These are phyloP conservation scores for Kodamaea derodonti DNA, from an alignment of 1,139 yeast species.

Conservation along the genomic window DNA sequence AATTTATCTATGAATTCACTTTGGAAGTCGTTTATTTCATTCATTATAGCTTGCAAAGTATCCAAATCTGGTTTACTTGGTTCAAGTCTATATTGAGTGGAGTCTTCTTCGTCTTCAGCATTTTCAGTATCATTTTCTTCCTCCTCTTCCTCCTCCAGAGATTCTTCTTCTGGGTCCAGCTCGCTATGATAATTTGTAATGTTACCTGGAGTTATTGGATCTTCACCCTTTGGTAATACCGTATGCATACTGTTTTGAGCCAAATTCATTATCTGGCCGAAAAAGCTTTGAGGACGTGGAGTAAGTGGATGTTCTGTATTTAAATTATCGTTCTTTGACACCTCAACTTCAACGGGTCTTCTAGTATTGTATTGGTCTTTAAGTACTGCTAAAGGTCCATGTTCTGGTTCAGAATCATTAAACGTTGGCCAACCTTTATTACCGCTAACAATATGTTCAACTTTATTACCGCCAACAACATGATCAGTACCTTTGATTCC, in stretches of 20 bases:
- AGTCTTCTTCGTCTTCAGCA: background rate
- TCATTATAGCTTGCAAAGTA: constrained; percentile 19
- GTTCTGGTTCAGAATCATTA: constrained; percentile 9
- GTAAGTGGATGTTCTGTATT: background rate
- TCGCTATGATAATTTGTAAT: constrained; percentile 23
- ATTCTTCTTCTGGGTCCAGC: constrained; percentile 17
- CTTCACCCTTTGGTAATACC: constrained; percentile 12
- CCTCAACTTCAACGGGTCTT: constrained; percentile 15
- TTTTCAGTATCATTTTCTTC: constrained; percentile 4
- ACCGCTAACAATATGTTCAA: background rate
- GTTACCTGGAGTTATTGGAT: constrained; percentile 4
- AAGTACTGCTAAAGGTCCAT: constrained; percentile 29
- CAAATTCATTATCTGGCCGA: constrained; percentile 8
- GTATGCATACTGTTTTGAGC: constrained; percentile 20
- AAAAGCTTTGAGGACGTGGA: background rate
- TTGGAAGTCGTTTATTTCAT: constrained; percentile 33
- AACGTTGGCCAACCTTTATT: background rate
- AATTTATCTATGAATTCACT: constrained; percentile 25
- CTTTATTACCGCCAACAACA: background rate
- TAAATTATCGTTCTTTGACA: background rate
- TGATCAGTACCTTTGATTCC: background rate
- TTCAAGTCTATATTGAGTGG: constrained; percentile 3
- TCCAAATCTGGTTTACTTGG: constrained; percentile 2
- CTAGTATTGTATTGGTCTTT: constrained; percentile 28
- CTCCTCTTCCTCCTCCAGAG: constrained; percentile 22